Conservation (phyloP, 768 basidiomycete genomes). For the Tubosaeta sp. region DNA sequence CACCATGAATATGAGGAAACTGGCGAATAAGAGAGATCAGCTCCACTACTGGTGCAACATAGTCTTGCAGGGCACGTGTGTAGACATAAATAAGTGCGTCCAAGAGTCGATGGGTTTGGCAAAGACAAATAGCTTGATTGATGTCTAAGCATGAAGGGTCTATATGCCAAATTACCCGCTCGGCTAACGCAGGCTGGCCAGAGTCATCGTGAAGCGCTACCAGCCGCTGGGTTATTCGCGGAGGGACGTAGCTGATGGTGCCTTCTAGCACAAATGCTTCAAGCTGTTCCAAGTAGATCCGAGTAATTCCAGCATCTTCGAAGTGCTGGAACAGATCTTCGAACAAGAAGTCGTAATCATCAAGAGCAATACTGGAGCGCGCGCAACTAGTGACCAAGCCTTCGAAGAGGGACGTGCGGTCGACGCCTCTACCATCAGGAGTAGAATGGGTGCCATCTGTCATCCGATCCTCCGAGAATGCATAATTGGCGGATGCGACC, state of each 20-base stretch:
- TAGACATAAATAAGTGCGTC: constrained; percentile 95
- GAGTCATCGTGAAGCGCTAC: constrained; percentile 74
- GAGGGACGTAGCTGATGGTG: constrained; percentile 72
- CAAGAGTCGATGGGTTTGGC: constrained; percentile 78
- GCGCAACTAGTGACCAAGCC: constrained; percentile 74
- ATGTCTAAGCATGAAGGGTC: constrained; percentile 88
- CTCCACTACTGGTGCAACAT: constrained; percentile 84
- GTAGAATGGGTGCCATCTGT: constrained; percentile 81
- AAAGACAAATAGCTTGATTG: constrained; percentile 86
- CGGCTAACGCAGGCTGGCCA: constrained; percentile 68
- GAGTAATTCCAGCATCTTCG: constrained; percentile 74
- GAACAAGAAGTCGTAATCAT: constrained; percentile 83
- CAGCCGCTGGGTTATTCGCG: constrained; percentile 82
- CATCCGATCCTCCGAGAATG: constrained; percentile 95
- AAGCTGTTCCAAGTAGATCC: constrained; percentile 78
- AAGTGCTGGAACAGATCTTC: constrained; percentile 93
- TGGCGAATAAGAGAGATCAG: constrained; percentile 72
- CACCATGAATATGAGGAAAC: constrained; percentile 5
- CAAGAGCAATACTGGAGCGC: constrained; percentile 74
- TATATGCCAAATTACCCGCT: constrained; percentile 94
- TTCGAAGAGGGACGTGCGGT: constrained; percentile 87
- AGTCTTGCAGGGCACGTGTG: constrained; percentile 83
- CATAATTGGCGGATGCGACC: constrained; percentile 81
- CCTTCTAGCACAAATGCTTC: constrained; percentile 79
- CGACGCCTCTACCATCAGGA: constrained; percentile 85